A percentile compares a stretch with the other conserved stretches of the same genome.
Conservation (phyloP, 208 protist genomes). For the Trypanosoma melophagium region DNA sequence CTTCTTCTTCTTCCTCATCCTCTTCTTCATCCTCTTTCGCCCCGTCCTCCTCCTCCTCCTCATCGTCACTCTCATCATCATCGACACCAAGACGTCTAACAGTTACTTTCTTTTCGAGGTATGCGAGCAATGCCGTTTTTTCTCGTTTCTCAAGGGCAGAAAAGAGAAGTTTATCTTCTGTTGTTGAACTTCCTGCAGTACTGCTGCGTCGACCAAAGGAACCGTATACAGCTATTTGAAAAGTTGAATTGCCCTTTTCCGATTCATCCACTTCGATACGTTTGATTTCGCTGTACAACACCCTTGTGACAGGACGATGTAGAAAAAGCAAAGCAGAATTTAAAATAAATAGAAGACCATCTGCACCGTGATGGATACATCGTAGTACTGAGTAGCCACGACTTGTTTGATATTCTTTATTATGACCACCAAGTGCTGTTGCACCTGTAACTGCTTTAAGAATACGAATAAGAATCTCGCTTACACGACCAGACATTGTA, state of each 20-base stretch:
- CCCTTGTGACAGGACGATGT: conserved; percentile 71
- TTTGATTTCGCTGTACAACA: conserved; percentile 50
- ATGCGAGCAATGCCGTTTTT: conserved; percentile 57
- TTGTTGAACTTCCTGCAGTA: not conserved
- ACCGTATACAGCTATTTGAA: conserved; percentile 73
- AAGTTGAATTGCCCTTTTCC: conserved; percentile 62
- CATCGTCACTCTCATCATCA: conserved; percentile 51
- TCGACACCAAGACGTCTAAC: conserved; percentile 46
- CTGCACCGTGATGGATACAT: conserved; percentile 63
- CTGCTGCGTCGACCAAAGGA: conserved; percentile 17
- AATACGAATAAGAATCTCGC: conserved; percentile 77
- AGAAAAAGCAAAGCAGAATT: conserved; percentile 77
- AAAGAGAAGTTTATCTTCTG: conserved; percentile 65
- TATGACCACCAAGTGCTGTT: conserved; percentile 68
- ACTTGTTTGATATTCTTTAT: conserved; percentile 79
- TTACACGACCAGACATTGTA: conserved; percentile 75
- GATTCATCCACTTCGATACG: conserved; percentile 71
- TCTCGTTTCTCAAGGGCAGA: conserved; percentile 68
- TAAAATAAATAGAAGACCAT: conserved; percentile 80
- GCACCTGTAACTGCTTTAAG: conserved; percentile 80
- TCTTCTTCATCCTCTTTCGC: conserved; percentile 39
- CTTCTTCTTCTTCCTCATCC: conserved; percentile 49
- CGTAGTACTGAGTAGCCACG: conserved; percentile 62
- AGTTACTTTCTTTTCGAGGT: conserved; percentile 56
- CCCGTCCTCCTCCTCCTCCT: conserved; percentile 48